Conservation (phyloP, 441 rosid species). For the Melastoma candidum region DNA sequence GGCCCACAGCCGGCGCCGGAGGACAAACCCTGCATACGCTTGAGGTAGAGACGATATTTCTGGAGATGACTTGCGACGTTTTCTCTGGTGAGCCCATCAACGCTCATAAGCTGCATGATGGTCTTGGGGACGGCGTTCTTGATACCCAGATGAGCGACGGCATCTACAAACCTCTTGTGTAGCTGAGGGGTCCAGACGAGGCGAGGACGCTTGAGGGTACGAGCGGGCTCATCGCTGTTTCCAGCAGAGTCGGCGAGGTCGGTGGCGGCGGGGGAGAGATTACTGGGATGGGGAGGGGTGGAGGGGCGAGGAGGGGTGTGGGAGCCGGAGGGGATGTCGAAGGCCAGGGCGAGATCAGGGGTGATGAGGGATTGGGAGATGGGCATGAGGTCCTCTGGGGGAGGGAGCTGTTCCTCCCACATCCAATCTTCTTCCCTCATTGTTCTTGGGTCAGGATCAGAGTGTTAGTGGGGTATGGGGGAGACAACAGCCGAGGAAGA, state of each 20-base stretch:
- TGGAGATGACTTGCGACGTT: constrained; percentile 95
- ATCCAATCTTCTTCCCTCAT: constrained; percentile 32
- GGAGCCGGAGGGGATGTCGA: constrained; percentile 39
- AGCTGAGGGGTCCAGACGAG: constrained; percentile 10
- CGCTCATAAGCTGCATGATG: constrained; percentile 8
- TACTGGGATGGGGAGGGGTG: constrained; percentile 21
- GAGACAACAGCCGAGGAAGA: too few species aligned
- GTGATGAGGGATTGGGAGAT: constrained; percentile 80
- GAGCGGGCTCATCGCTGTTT: constrained; percentile 72
- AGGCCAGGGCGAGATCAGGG: constrained; percentile 60
- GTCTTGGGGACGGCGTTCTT: constrained; percentile 8
- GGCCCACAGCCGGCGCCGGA: constrained; percentile 25
- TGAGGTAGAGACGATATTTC: constrained; percentile 75
- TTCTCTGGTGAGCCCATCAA: constrained; percentile 42
- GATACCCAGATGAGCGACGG: constrained; percentile 7
- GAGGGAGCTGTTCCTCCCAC: constrained; percentile 79
- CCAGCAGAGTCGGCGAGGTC: constrained; percentile 47
- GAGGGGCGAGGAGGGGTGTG: constrained; percentile 7
- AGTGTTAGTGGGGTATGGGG: too few species aligned
- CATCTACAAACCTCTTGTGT: constrained; percentile 10
- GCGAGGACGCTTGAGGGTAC: constrained; percentile 3
- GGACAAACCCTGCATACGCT: constrained; percentile 88
- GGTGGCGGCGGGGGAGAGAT: constrained; percentile 8
- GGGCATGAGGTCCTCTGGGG: constrained; percentile 84
- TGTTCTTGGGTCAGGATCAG: too few species aligned